Evolutionary conservation across 2,329 filamentous ascomycete genomes (phyloP).

Genomic region (Cytospora paraplurivora): DNA sequence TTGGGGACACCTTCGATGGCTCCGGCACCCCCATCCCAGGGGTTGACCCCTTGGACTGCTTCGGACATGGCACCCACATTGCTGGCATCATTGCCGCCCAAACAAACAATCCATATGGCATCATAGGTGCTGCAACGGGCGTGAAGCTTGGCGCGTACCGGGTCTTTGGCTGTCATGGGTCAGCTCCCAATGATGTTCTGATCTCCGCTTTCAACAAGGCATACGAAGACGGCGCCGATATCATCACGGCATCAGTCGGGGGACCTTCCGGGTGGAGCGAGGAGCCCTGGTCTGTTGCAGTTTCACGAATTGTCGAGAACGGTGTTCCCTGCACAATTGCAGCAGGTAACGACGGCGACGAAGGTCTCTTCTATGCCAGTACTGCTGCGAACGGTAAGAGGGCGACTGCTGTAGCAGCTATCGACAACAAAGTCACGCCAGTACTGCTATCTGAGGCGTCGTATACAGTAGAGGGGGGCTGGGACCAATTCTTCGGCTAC

Average conservation of each 20-base stretch:
- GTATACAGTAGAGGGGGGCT: slow-evolving; percentile 44
- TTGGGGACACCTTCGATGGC: slow-evolving; percentile 55
- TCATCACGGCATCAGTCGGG: slow-evolving; percentile 60
- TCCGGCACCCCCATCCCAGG: slow-evolving; percentile 47
- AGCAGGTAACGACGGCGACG: slow-evolving; percentile 53
- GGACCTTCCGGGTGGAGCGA: slow-evolving; percentile 54
- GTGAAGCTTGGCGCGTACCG: slow-evolving; percentile 59
- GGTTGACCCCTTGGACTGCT: slow-evolving; percentile 56
- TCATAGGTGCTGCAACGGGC: slow-evolving; percentile 59
- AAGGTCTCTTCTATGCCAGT: slow-evolving; percentile 53
- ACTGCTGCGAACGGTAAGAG: slow-evolving; percentile 51
- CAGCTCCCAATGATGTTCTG: slow-evolving; percentile 56
- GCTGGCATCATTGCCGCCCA: slow-evolving; percentile 65
- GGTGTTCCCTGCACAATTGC: slow-evolving; percentile 56
- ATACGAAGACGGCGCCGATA: slow-evolving; percentile 60
- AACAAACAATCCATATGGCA: slow-evolving; percentile 53
- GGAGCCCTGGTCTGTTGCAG: slow-evolving; percentile 52
- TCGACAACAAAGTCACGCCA: slow-evolving; percentile 50
- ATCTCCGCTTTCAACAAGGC: slow-evolving; percentile 62
- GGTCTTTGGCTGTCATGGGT: slow-evolving; percentile 58
- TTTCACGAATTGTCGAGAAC: slow-evolving; percentile 54
- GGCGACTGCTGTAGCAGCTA: slow-evolving; percentile 52
- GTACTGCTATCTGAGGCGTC: slow-evolving; percentile 45
- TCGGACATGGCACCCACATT: slow-evolving; percentile 63
- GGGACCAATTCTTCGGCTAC: slow-evolving; percentile 45